phyloP scores from a whole-genome alignment of 2,329 filamentous ascomycete species.

The Cryphonectria japonica region DNA sequence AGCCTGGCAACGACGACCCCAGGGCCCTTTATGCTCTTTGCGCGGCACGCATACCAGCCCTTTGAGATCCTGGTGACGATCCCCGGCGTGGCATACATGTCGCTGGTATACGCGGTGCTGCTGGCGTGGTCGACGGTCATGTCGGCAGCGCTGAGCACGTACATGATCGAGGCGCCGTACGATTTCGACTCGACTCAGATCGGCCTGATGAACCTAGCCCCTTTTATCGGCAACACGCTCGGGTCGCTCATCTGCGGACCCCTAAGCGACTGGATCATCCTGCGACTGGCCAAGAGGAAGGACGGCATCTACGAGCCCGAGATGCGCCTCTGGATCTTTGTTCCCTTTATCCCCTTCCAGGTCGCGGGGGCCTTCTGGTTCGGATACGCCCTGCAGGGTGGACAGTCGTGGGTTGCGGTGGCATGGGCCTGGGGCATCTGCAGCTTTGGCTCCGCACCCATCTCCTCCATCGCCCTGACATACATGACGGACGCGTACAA shows the following conservation, averaged over 20 bases:
- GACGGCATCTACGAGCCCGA: slow-evolving; percentile 44
- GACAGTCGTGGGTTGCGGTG: slow-evolving; percentile 27
- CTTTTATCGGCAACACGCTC: slow-evolving; percentile 33
- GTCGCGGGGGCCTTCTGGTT: slow-evolving; percentile 30
- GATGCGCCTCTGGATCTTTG: slow-evolving; percentile 39
- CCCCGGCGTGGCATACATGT: slow-evolving; percentile 29
- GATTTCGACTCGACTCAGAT: slow-evolving; percentile 28
- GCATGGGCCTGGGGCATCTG: slow-evolving; percentile 26
- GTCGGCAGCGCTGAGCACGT: slow-evolving; percentile 24
- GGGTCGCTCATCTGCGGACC: slow-evolving; percentile 41
- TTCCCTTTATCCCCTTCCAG: slow-evolving; percentile 33
- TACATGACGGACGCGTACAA: slow-evolving; percentile 31
- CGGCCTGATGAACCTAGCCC: slow-evolving; percentile 29
- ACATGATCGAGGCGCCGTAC: slow-evolving; percentile 29
- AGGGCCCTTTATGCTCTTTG: slow-evolving; percentile 26
- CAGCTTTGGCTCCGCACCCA: slow-evolving; percentile 25
- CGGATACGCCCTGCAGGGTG: slow-evolving; percentile 28
- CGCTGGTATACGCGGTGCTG: slow-evolving; percentile 28
- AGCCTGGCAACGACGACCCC: slow-evolving; percentile 26
- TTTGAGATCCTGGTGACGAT: slow-evolving; percentile 29
- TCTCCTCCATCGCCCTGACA: slow-evolving; percentile 27
- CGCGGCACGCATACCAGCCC: slow-evolving; percentile 28
- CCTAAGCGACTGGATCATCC: slow-evolving; percentile 40
- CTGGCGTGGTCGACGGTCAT: slow-evolving; percentile 28
- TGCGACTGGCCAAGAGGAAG: slow-evolving; percentile 39